Base-by-base conservation (phyloP, 768 basidiomycete genomes). In the Lactifluus echinatus region DNA sequence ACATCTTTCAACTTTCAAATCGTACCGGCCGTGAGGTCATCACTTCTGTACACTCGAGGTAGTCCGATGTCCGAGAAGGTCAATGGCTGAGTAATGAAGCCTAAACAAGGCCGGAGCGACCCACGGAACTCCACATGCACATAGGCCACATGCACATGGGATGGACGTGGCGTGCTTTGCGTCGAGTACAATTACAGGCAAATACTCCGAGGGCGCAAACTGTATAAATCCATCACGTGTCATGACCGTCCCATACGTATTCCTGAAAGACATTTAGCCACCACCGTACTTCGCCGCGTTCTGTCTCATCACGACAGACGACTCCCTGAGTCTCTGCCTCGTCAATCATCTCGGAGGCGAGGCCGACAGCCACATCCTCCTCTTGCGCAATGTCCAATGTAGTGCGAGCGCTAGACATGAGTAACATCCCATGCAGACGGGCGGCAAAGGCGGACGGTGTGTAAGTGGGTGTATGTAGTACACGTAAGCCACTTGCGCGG, bases 391-490 rank as follows among this genome's bases (percentile, higher is more conserved):
- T 75, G 51, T 93, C 80, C 48, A 85, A 74, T 1, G 82, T 83
- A 2, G 83, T 86, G 55, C 76, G 61, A 3, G 67, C 60, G 7
- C 68, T 68, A 4, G 55, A 64, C 40, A 61, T 43, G 17, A 55
- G 59, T 19, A 95, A 69, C 39, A 78, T 69, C 1, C 78, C 70
- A 2, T 78, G 74, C 2, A 94, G 73, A 10, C 93, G 83, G 2
- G 80, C 73, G 0, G 83, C 72, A 66, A 98, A 93, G 0, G 85
- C 78, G 0, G 75, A 72, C 34, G 78, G 79, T 0, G 85, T 76
- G 72, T 85, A 96, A 1, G 76, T 75, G 3, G 93, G 89, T 1
- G 87, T 90, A 69, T 95, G 90, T 0, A 98, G 76, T 33, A 97
- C 90, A 10, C 75, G 77, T 2, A 96, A 75, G 0, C 88, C 87